Evolutionary conservation across 2,329 filamentous ascomycete species (phyloP), one percentile per base, ranked within the genome.

Genomic region (Aureobasidium sp.): DNA sequence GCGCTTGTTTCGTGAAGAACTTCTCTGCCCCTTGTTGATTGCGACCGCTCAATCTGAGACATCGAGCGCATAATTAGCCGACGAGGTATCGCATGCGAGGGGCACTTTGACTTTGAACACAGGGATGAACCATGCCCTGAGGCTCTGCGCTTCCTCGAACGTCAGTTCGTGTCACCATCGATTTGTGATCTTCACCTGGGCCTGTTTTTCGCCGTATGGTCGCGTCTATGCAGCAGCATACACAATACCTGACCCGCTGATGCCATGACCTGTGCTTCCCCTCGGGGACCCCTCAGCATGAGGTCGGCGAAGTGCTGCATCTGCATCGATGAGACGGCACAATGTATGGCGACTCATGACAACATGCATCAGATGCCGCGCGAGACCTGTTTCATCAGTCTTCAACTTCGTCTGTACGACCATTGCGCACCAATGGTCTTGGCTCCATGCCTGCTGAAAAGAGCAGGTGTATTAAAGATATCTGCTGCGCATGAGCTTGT

Each of bases 401-500:
- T 55, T 55, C 51, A 43, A 27, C 50, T 1, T n/a, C 9, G 41
- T 55, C 20, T 29, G 51, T 37, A 20, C 37, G 5, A 55, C 37
- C 51, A 17, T 6, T 27, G 20, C 20, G 20, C 20, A 20, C 20
- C 20, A 20, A 36, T 29, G 36, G 36, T 27, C 29, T 20, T 39
- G 7, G 7, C 36, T 15, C 17, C 51, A 26, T 26, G 37, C 36
- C 26, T 43, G 37, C 47, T 36, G 15, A n/a, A 48, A 48, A 48
- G 15, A 32, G 26, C 15, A 48, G 26, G 15, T 27, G 26, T 48
- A 32, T 32, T 3, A 48, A n/a, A 32, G 26, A 48, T 27, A n/a
- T 48, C 13, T 32, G 43, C 43, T 34, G 39, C 53, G 53, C 53
- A 57, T 57, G 53, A 46, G 53, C 39, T 57, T 46, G 53, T 26